phyloP scores from a whole-genome alignment of 2,329 filamentous ascomycete genomes.

The Cadophora luteo-olivacea region DNA sequence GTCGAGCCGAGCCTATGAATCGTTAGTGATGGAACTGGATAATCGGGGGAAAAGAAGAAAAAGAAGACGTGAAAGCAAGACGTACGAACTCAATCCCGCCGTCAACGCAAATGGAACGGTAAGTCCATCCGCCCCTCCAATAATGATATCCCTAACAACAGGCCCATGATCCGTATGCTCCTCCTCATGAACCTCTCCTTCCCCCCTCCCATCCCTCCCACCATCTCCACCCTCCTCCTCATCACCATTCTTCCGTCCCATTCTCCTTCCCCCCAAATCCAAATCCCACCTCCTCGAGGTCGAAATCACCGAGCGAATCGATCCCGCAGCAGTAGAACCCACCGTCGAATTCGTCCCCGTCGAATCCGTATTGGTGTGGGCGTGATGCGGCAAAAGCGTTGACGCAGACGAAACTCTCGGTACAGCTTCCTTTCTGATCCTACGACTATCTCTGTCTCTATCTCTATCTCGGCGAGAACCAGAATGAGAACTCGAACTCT shows the following conservation, averaged over 20 bases:
- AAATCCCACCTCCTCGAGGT: background rate
- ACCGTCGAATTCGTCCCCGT: background rate
- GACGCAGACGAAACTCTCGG: background rate
- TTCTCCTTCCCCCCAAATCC: background rate
- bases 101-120: conserved; percentile 83
- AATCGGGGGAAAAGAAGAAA: too few relatives aligned
- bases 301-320: background rate
- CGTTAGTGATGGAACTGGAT: too few relatives aligned
- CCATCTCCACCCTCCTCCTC: background rate
- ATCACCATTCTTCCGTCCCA: conserved; percentile 13
- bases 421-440: background rate
- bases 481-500: too few relatives aligned
- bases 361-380: background rate
- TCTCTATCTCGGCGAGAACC: too few relatives aligned
- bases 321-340: background rate
- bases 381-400: background rate
- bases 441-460: too few relatives aligned
- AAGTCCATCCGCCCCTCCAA: conserved; percentile 79
- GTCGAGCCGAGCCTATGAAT: background rate
- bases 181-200: conserved; percentile 16
- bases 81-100: conserved; percentile 67
- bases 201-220: background rate
- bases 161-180: conserved; percentile 47
- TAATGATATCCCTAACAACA: conserved; percentile 69
- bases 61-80: background rate